A percentile compares a stretch with the other conserved stretches of the same genome.
phyloP scores from a whole-genome alignment of 2,329 filamentous ascomycete genomes.

The Fusarium stilboides region DNA sequence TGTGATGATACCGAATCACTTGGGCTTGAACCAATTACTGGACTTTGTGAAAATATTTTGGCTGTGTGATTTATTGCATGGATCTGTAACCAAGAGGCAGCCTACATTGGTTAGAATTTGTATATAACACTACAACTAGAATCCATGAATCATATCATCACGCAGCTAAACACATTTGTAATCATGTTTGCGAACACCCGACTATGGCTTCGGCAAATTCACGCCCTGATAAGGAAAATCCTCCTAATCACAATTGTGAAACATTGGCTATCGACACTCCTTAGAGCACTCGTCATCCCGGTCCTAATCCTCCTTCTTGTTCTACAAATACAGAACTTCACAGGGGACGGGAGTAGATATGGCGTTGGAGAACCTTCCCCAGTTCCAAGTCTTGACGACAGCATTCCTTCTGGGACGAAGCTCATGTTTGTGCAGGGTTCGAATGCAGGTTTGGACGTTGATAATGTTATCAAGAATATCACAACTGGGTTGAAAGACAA shows the following conservation, averaged over 20 bases:
- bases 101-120: too few species aligned
- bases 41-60: too few species aligned
- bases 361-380: slow-evolving; percentile 17
- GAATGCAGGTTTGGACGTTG: background rate
- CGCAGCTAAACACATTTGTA: background rate
- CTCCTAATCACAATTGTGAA: slow-evolving; percentile 9
- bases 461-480: background rate
- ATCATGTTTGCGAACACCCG: slow-evolving; percentile 14
- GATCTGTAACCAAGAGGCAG: too few species aligned
- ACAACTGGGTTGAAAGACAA: background rate
- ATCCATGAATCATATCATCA: background rate
- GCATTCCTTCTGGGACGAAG: background rate
- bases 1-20: background rate
- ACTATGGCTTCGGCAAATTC: slow-evolving; percentile 12
- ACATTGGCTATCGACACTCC: slow-evolving; percentile 18
- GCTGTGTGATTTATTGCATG: too few species aligned
- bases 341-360: slow-evolving; percentile 15
- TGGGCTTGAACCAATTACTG: too few species aligned
- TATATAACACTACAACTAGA: too few species aligned
- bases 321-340: slow-evolving; percentile 21
- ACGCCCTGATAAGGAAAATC: slow-evolving; percentile 18
- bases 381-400: slow-evolving; percentile 7
- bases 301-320: slow-evolving; percentile 15
- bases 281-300: slow-evolving; percentile 10
- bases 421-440: background rate